Evolutionary conservation across 192 early-diverging fungal genomes (phyloP).

Genomic region (Linnemannia exigua): DNA sequence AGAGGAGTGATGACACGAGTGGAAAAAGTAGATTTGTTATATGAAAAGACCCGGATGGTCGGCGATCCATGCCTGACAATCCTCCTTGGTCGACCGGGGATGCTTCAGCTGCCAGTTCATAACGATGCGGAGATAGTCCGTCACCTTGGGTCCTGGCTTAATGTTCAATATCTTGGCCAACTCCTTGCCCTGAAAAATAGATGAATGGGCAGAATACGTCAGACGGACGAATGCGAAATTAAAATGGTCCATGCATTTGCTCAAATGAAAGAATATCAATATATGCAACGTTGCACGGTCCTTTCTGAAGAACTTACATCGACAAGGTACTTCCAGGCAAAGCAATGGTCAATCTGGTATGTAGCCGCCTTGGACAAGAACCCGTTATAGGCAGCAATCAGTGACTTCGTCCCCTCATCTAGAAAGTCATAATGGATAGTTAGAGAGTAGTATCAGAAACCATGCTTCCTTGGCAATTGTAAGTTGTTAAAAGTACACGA

Average conservation of each 20-base stretch:
- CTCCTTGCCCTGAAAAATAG: constrained; percentile 73
- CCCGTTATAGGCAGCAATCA: constrained; percentile 40
- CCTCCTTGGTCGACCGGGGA: constrained; percentile 70
- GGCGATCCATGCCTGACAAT: constrained; percentile 71
- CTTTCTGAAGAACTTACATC: constrained; percentile 54
- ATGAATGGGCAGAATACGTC: background rate
- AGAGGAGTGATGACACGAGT: background rate
- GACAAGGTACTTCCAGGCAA: constrained; percentile 62
- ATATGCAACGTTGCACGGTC: constrained; percentile 30
- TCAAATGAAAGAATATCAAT: background rate
- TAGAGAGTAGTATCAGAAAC: background rate
- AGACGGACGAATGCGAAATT: background rate
- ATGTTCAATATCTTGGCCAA: constrained; percentile 73
- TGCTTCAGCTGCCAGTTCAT: constrained; percentile 90
- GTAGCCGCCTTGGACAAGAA: constrained; percentile 44
- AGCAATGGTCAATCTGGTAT: constrained; percentile 62
- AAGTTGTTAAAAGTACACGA: background rate
- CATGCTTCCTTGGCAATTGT: background rate
- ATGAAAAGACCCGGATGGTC: constrained; percentile 35
- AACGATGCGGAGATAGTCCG: constrained; percentile 70
- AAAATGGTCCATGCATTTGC: background rate
- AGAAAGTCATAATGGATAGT: background rate
- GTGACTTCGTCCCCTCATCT: constrained; percentile 15
- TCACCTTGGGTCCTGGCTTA: constrained; percentile 80
- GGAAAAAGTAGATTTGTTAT: background rate